phyloP scores from a whole-genome alignment of 306 rosid genomes.

The Dalbergia cochinchinensis region DNA sequence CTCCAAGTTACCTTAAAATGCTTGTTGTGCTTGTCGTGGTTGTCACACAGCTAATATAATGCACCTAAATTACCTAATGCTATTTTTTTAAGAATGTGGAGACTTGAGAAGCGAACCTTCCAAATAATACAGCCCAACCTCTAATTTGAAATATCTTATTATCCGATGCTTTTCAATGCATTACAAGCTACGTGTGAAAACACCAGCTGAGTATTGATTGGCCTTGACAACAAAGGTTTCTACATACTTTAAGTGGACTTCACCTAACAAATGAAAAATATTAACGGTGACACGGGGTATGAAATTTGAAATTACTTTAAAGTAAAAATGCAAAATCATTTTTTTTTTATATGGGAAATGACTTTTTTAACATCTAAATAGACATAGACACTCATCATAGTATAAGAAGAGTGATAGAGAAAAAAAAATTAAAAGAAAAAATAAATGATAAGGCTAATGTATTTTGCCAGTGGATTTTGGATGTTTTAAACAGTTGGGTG shows the following conservation, averaged over 20 bases:
- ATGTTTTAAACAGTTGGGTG: too few species aligned
- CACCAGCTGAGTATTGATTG: not conserved
- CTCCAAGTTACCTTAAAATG: constrained; percentile 22
- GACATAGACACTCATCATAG: too few species aligned
- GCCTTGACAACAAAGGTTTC: not conserved
- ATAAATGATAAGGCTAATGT: too few species aligned
- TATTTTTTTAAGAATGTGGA: not conserved
- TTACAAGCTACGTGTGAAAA: not conserved
- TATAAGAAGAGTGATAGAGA: too few species aligned
- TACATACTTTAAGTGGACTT: not conserved
- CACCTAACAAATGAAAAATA: not conserved
- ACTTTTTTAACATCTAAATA: too few species aligned
- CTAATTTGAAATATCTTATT: constrained; percentile 13
- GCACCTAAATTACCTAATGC: constrained; percentile 25
- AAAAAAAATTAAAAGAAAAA: too few species aligned
- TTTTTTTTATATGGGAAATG: too few species aligned
- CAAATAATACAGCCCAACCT: not conserved
- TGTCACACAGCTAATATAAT: constrained; percentile 31
- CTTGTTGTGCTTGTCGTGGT: not conserved
- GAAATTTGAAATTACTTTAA: too few species aligned
- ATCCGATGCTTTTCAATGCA: not conserved
- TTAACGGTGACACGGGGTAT: not conserved
- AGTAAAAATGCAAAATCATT: too few species aligned
- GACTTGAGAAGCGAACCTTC: constrained; percentile 10
- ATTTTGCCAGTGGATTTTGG: too few species aligned